A percentile compares a stretch with the other conserved stretches of the same genome.
These are phyloP conservation scores for Neopestalotiopsis clavispora DNA, from an alignment of 2,329 filamentous ascomycete genomes.

Conservation along the genomic window DNA sequence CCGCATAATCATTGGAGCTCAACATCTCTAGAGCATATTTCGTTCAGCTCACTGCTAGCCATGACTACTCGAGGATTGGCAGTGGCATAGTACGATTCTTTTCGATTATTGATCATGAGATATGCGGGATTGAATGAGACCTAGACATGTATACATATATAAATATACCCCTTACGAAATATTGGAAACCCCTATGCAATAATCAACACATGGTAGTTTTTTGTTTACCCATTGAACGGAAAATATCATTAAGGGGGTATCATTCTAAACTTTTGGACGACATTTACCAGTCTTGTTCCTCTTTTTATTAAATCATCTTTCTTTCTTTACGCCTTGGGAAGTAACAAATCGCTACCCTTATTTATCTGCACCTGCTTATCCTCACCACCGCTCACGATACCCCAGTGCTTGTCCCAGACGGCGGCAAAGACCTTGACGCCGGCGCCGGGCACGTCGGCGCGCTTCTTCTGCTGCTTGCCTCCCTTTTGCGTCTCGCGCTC, in stretches of 20 bases:
- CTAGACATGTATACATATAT: too few relatives aligned
- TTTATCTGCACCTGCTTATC: conserved; percentile 96
- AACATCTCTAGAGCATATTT: too few relatives aligned
- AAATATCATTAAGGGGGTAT: conserved; percentile 13
- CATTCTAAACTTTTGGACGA: background rate
- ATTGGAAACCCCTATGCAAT: background rate
- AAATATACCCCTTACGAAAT: too few relatives aligned
- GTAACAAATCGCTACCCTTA: conserved; percentile 60
- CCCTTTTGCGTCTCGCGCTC: conserved; percentile 72
- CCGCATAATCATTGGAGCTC: background rate
- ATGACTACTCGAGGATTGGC: too few relatives aligned
- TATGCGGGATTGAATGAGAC: too few relatives aligned
- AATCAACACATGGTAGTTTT: background rate
- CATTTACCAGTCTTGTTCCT: background rate
- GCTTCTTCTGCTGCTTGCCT: conserved; percentile 58
- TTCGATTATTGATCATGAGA: too few relatives aligned
- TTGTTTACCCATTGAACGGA: conserved; percentile 7
- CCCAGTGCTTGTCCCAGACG: conserved; percentile 82
- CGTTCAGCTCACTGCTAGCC: too few relatives aligned
- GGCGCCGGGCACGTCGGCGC: conserved; percentile 70
- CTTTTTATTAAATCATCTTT: background rate
- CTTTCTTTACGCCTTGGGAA: conserved; percentile 17
- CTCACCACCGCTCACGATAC: conserved; percentile 90
- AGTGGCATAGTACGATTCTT: too few relatives aligned
- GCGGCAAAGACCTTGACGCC: conserved; percentile 91